phyloP scores from a whole-genome alignment of 805 yeast genomes.

The Candida cerambycidarum region DNA sequence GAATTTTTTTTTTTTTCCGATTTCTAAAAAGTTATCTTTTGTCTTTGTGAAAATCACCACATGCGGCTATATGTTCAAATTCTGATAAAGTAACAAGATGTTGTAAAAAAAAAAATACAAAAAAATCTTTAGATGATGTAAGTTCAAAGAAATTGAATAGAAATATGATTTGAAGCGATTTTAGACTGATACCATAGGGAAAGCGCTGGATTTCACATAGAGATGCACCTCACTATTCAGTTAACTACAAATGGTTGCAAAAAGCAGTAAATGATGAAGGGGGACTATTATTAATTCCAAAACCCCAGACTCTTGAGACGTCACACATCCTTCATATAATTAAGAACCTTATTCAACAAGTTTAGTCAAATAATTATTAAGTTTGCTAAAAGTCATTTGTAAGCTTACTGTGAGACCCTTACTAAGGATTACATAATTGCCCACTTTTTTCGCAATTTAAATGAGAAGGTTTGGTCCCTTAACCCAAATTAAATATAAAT shows the following conservation, averaged over 20 bases:
- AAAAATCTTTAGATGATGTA: background rate
- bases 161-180: too few relatives aligned
- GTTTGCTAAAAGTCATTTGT: background rate
- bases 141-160: too few relatives aligned
- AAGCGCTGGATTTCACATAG: too few relatives aligned
- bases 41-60: background rate
- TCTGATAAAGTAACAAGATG: background rate
- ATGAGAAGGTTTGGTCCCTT: conserved; percentile 1
- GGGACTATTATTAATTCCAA: too few relatives aligned
- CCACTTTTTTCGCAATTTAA: conserved; percentile 5
- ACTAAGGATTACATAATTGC: conserved; percentile 2
- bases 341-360: too few relatives aligned
- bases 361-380: too few relatives aligned
- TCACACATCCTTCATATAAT: too few relatives aligned
- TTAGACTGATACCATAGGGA: too few relatives aligned
- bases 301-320: too few relatives aligned
- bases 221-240: too few relatives aligned
- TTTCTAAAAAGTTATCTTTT: background rate
- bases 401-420: background rate
- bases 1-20: background rate
- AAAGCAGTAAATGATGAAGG: too few relatives aligned
- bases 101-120: background rate
- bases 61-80: background rate
- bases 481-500: background rate
- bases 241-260: too few relatives aligned